Conservation (phyloP, 148 eudicot species). For the Polygonum aviculare region DNA sequence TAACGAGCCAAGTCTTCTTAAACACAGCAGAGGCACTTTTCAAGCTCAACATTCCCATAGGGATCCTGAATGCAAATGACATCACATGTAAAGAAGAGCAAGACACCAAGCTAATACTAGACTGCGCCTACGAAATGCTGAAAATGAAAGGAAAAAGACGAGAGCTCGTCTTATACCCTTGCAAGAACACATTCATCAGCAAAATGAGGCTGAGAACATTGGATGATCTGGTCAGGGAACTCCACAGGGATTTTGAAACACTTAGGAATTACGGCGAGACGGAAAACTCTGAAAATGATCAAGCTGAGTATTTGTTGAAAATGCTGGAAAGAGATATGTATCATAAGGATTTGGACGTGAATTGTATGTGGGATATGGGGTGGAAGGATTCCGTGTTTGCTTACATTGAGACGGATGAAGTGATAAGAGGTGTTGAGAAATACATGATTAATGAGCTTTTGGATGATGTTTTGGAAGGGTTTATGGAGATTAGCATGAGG, state of each 20-base stretch:
- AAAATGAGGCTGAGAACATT: slow-evolving; percentile 26
- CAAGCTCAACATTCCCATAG: slow-evolving; percentile 61
- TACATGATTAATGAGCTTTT: slow-evolving; percentile 45
- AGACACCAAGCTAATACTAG: slow-evolving; percentile 38
- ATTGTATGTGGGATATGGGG: slow-evolving; percentile 78
- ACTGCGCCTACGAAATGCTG: slow-evolving; percentile 60
- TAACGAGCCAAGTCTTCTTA: slow-evolving; percentile 54
- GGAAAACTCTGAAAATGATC: slow-evolving; percentile 25
- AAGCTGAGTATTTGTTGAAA: slow-evolving; percentile 33
- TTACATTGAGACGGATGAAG: slow-evolving; percentile 43
- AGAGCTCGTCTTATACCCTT: slow-evolving; percentile 40
- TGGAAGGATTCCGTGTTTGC: slow-evolving; percentile 48
- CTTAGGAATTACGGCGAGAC: slow-evolving; percentile 33
- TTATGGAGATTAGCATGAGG: slow-evolving; percentile 10
- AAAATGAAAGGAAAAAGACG: slow-evolving; percentile 59
- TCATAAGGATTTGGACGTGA: slow-evolving; percentile 36
- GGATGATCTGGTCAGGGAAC: slow-evolving; percentile 62
- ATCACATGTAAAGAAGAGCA: slow-evolving; percentile 19
- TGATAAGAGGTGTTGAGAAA: slow-evolving; percentile 48
- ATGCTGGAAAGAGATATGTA: slow-evolving; percentile 61
- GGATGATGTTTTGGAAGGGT: slow-evolving; percentile 41
- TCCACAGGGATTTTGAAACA: slow-evolving; percentile 44
- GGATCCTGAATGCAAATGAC: slow-evolving; percentile 43
- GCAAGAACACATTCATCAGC: slow-evolving; percentile 10
- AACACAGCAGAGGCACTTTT: slow-evolving; percentile 83